phyloP scores from a whole-genome alignment of 768 basidiomycete genomes.

The Mycena venus region DNA sequence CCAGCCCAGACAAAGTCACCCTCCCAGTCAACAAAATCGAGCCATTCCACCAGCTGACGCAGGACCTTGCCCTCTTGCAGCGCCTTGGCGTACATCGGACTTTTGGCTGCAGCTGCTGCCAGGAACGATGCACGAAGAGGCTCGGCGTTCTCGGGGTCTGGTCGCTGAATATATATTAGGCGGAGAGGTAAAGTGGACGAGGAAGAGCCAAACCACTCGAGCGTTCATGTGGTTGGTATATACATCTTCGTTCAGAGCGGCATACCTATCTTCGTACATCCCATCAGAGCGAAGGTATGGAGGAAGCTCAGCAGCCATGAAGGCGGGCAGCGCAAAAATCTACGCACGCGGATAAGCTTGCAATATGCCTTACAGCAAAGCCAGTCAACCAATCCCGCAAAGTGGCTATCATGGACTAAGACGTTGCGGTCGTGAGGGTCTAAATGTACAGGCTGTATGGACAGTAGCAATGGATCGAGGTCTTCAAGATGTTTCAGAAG shows the following conservation, averaged over 20 bases:
- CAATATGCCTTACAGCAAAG: neutral
- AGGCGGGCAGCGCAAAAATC: neutral
- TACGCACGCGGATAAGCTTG: neutral
- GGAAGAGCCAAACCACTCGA: neutral
- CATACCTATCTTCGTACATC: slow-evolving; percentile 4
- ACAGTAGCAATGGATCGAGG: slow-evolving; percentile 3
- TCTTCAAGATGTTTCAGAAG: neutral
- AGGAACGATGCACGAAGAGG: neutral
- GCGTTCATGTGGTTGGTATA: neutral
- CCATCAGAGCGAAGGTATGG: slow-evolving; percentile 4
- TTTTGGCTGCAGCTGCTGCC: neutral
- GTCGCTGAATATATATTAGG: slow-evolving; percentile 5
- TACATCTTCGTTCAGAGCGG: neutral
- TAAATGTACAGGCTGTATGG: neutral
- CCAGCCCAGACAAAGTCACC: slow-evolving; percentile 15
- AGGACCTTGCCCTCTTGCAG: neutral
- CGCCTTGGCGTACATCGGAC: slow-evolving; percentile 7
- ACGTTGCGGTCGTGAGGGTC: slow-evolving; percentile 11
- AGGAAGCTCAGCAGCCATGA: slow-evolving; percentile 2
- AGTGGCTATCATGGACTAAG: neutral
- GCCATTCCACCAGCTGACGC: slow-evolving; percentile 12
- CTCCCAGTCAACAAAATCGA: slow-evolving; percentile 13
- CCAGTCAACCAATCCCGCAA: slow-evolving; percentile 9
- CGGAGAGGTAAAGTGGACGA: neutral
- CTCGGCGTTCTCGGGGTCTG: neutral